These are phyloP conservation scores for Fusarium fracticaudum DNA, from an alignment of 2,329 filamentous ascomycete genomes.

Conservation along the genomic window DNA sequence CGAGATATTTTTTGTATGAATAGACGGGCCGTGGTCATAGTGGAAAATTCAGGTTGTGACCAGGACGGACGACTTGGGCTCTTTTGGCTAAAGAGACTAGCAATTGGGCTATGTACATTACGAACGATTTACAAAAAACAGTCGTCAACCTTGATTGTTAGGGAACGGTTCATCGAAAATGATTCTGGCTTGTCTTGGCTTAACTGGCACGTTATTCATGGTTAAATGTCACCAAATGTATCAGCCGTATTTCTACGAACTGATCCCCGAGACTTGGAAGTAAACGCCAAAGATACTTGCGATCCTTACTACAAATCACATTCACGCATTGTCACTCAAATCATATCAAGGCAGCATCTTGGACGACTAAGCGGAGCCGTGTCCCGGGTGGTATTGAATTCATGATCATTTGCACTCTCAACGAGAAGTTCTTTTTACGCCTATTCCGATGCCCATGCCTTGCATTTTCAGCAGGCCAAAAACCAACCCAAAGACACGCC, in stretches of 20 bases:
- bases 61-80: neutral
- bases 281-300: too few species aligned
- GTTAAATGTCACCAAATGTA: neutral
- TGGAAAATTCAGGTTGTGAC: neutral
- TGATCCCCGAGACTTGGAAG: neutral
- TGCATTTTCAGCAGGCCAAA: slow-evolving; percentile 53
- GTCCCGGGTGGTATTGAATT: slow-evolving; percentile 46
- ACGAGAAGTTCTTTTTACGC: slow-evolving; percentile 49
- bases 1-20: slow-evolving; percentile 21
- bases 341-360: neutral
- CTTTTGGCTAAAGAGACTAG: slow-evolving; percentile 1
- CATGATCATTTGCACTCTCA: slow-evolving; percentile 50
- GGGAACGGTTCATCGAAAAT: neutral
- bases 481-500: slow-evolving; percentile 44
- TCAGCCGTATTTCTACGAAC: too few species aligned
- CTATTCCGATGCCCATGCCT: slow-evolving; percentile 51
- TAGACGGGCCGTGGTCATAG: slow-evolving; percentile 14
- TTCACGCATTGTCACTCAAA: neutral
- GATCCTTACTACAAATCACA: neutral
- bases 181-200: neutral
- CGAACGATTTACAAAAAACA: neutral
- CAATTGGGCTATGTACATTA: slow-evolving; percentile 20
- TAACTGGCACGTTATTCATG: neutral
- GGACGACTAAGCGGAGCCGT: slow-evolving; percentile 17
- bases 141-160: neutral